Evolutionary conservation across 177 flowering plant species (phyloP).

Genomic region (Vitis hybrid): DNA sequence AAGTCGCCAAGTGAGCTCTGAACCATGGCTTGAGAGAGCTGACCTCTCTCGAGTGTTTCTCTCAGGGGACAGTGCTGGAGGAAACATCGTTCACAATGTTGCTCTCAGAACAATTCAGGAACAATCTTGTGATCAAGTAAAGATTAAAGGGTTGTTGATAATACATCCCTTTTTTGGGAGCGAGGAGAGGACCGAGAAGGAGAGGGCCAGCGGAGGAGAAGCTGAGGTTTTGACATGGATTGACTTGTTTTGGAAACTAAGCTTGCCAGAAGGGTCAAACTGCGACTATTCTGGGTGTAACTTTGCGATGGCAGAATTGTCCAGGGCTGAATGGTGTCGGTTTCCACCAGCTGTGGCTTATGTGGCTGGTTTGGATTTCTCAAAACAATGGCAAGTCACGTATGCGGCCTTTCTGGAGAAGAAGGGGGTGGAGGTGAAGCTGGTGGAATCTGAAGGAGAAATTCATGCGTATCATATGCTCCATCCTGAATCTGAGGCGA

Average conservation of each 20-base stretch:
- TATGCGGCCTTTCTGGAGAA: conserved; percentile 50
- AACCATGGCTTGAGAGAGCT: conserved; percentile 52
- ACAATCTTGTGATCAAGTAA: conserved; percentile 1
- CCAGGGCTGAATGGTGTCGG: conserved; percentile 33
- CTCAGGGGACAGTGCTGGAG: conserved; percentile 87
- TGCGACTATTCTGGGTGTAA: conserved; percentile 69
- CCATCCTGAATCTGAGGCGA: conserved; percentile 55
- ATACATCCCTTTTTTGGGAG: conserved; percentile 81
- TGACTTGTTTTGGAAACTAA: conserved; percentile 70
- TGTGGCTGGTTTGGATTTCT: conserved; percentile 66
- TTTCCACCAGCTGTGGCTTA: conserved; percentile 54
- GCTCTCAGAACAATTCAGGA: conserved; percentile 27
- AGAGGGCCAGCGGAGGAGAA: conserved; percentile 32
- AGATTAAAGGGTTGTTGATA: conserved; percentile 43
- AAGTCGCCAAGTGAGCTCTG: conserved; percentile 15
- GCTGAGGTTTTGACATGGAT: conserved; percentile 30
- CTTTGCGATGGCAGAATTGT: conserved; percentile 35
- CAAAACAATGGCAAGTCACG: conserved; percentile 67
- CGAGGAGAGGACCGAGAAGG: conserved; percentile 53
- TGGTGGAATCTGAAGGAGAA: conserved; percentile 55
- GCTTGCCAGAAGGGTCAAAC: conserved; percentile 56
- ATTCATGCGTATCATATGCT: conserved; percentile 58
- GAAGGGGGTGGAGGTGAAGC: conserved; percentile 25
- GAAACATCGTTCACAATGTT: conserved; percentile 69
- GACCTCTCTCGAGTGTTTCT: conserved; percentile 66